These are phyloP conservation scores for Flaveria bidentis DNA, from an alignment of 129 eudicot genomes.

Conservation along the genomic window DNA sequence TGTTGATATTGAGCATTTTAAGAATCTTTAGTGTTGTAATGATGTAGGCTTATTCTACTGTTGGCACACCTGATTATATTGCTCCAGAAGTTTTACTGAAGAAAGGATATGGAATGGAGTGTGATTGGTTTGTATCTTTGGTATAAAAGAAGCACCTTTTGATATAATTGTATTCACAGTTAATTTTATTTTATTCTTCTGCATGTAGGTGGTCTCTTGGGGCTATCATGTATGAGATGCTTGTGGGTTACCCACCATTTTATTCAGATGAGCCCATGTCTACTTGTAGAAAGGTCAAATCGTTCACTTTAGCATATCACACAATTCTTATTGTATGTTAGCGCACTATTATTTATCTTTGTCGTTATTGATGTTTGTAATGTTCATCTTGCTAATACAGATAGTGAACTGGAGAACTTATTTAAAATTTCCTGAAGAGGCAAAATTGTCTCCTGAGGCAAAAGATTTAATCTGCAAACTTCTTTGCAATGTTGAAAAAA, in stretches of 20 bases:
- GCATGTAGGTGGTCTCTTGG: constrained; percentile 96
- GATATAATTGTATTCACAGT: constrained; percentile 6
- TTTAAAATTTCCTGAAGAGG: constrained; percentile 96
- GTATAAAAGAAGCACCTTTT: not conserved
- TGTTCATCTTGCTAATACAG: constrained; percentile 41
- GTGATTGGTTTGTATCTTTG: constrained; percentile 83
- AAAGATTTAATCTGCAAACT: constrained; percentile 93
- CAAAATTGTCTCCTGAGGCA: constrained; percentile 87
- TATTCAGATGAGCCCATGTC: constrained; percentile 99
- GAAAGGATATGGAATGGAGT: constrained; percentile 98
- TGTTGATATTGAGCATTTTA: not conserved
- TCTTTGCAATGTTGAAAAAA: constrained; percentile 87
- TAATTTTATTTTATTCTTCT: constrained; percentile 16
- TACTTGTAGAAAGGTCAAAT: constrained; percentile 90
- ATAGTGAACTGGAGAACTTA: constrained; percentile 98
- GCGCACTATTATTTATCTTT: not conserved
- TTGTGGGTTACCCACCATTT: constrained; percentile 97
- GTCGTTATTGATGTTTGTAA: not conserved
- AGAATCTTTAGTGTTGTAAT: constrained; percentile 14
- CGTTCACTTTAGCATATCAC: constrained; percentile 15
- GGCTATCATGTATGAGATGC: constrained; percentile 99
- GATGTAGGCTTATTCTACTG: constrained; percentile 94
- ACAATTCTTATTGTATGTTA: not conserved
- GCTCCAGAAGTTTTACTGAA: constrained; percentile 97
- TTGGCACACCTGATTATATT: constrained; percentile 98